Evolutionary conservation across 2,329 filamentous ascomycete genomes (phyloP), one percentile per base, ranked within the genome.

Genomic region (Leptographium galeiforme): DNA sequence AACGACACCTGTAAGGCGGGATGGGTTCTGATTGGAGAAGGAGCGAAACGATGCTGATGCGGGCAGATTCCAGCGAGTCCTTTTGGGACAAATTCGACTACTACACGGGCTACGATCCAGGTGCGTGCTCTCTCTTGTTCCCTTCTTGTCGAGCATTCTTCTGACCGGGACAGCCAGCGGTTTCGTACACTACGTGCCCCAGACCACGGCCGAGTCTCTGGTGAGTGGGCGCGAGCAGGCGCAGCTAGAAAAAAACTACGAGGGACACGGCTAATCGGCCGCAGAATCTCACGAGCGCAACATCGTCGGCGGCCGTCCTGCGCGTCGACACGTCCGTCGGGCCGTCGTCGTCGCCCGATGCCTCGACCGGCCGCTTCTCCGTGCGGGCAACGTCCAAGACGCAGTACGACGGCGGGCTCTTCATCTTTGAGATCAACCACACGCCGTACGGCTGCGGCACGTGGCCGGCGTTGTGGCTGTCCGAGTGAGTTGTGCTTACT

Each of bases 381-480:
- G 79, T 84, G 14, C 79, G 81, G 14, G 68, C 84, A 53, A 72
- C 78, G 56, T 84, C 81, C 39, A 81, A 78, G 61, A 69, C 65
- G 46, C 75, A 75, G 46, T 85, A 83, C 65, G 65, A 79, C 60
- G 66, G 63, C n/a, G 82, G 81, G 0, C 74, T 85, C n/a, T 85
- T 84, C 66, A 68, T 85, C 60, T 85, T 85, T 60, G 80, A 85
- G 61, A 70, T 85, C 58, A 71, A 75, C 56, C 81, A 84, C 65
- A 77, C 77, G 0, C 82, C 81, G 0, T 77, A 72, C 60, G 81
- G 79, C 44, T 85, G 81, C 61, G 79, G 73, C 4, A 79, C 75
- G 25, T 85, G 79, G 82, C 79, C 80, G 2, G 75, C 83, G 0
- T 71, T 87, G 12, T 86, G 83, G 83, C 70, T 86, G 8, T 71